phyloP scores from a whole-genome alignment of 225 moss, liverwort and hornwort species.

The Bryum argenteum region DNA sequence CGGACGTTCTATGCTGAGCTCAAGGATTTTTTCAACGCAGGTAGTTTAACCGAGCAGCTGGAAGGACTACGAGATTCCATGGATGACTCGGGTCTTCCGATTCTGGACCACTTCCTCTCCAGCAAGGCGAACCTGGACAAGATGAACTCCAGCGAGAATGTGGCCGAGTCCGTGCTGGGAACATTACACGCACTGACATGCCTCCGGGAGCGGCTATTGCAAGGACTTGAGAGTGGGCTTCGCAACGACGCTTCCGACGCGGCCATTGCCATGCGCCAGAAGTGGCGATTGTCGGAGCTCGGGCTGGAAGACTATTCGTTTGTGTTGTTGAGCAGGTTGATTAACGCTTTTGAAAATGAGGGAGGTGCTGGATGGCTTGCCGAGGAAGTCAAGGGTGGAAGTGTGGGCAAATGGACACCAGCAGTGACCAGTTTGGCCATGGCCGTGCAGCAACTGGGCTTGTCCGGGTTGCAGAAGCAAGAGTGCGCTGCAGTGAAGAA shows the following conservation, averaged over 20 bases:
- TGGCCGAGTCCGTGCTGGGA: constrained; percentile 59
- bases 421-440: constrained; percentile 74
- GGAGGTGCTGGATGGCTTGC: constrained; percentile 77
- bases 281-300: constrained; percentile 95
- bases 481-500: constrained; percentile 91
- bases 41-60: constrained; percentile 91
- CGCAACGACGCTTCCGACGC: constrained; percentile 86
- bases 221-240: constrained; percentile 82
- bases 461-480: constrained; percentile 80
- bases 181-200: constrained; percentile 71
- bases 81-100: constrained; percentile 54
- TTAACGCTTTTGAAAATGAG: constrained; percentile 70
- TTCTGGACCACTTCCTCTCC: constrained; percentile 65
- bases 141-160: constrained; percentile 38
- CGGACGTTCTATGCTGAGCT: constrained; percentile 79
- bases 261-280: constrained; percentile 93
- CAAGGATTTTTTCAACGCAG: constrained; percentile 97
- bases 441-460: constrained; percentile 79
- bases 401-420: constrained; percentile 68
- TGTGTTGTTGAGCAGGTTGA: constrained; percentile 92
- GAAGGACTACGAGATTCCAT: constrained; percentile 72
- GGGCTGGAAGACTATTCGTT: constrained; percentile 95
- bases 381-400: constrained; percentile 62
- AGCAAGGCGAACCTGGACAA: constrained; percentile 70
- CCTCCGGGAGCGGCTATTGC: constrained; percentile 63